Evolutionary conservation across 2,329 filamentous ascomycete genomes (phyloP), one percentile per base, ranked within the genome.

Genomic region (Trichophaea hybrida): DNA sequence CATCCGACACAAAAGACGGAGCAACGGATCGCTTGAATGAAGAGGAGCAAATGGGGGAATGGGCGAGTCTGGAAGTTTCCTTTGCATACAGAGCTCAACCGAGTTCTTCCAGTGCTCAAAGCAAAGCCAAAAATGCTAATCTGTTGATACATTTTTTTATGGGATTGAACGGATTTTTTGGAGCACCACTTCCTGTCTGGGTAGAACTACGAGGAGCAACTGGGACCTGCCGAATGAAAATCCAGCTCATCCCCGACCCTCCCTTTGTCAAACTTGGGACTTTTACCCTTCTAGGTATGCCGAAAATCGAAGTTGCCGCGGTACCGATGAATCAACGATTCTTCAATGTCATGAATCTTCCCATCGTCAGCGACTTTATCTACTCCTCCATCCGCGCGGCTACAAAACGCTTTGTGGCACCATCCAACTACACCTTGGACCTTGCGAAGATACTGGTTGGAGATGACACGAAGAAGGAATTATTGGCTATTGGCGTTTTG

Each of bases 391-490:
- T 88, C 55, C 83, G 87, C 65, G 84, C 85, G 1, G 84, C 85
- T 0, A 76, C 87, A 68, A 82, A 84, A 0, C 80, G 87, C 69
- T 88, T 88, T 64, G 85, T 88, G 0, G 85, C 85, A 0, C 85
- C 85, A 0, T 87, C 86, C 72, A 86, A 82, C 58, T 72, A 88
- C 56, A 87, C 85, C 0, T 74, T 88, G 5, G 82, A 88, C 69
- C 73, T 89, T 37, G 86, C 87, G 69, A 83, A 86, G 61, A 88
- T 88, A 82, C 77, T 89, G 10, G 78, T 85, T 6, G 85, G 85
- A 3, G 84, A 87, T 60, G 85, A 88, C 67, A 88, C 85, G 74
- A 88, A 88, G 71, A 87, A 87, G 69, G 84, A 88, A 63, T 86
- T 84, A 0, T 72, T 73, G 34, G 76, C 80, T 1, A 76, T 79